A percentile compares a stretch with the other conserved stretches of the same genome.
Evolutionary conservation across 2,329 filamentous ascomycete species (phyloP).

Genomic region (Pestalotiopsis fici): DNA sequence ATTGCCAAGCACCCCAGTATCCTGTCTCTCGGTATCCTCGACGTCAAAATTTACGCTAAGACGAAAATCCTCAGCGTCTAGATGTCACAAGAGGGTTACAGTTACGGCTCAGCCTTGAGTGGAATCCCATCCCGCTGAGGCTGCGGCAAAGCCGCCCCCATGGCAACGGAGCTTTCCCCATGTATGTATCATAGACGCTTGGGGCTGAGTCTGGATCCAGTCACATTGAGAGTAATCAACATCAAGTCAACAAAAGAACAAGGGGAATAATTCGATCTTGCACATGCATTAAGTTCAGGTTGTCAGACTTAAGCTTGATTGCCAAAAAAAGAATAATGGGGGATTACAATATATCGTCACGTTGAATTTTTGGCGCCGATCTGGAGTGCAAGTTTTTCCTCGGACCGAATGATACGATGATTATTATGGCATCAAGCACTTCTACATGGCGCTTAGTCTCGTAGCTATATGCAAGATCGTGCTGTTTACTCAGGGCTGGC

Average conservation of each 20-base stretch:
- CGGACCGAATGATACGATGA: neutral
- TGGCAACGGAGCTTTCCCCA: neutral
- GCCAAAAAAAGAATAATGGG: neutral
- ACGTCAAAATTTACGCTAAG: neutral
- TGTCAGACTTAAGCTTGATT: slow-evolving; percentile 5
- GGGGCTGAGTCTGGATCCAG: neutral
- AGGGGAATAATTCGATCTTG: neutral
- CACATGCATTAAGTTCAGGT: neutral
- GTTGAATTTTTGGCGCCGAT: neutral
- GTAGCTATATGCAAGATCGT: neutral
- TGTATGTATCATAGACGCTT: neutral
- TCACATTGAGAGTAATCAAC: neutral
- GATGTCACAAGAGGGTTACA: neutral
- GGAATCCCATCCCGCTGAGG: neutral
- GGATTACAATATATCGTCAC: neutral
- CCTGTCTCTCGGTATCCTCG: neutral
- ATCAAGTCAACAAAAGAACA: neutral
- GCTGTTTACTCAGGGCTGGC: neutral
- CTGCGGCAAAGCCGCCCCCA: neutral
- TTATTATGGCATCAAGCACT: neutral
- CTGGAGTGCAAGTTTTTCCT: neutral
- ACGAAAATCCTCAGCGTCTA: neutral
- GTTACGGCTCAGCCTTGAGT: neutral
- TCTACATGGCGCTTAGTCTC: neutral
- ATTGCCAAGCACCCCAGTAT: neutral